Evolutionary conservation across 192 early-diverging fungal genomes (phyloP).

Genomic region (Glomus cerebriforme): DNA sequence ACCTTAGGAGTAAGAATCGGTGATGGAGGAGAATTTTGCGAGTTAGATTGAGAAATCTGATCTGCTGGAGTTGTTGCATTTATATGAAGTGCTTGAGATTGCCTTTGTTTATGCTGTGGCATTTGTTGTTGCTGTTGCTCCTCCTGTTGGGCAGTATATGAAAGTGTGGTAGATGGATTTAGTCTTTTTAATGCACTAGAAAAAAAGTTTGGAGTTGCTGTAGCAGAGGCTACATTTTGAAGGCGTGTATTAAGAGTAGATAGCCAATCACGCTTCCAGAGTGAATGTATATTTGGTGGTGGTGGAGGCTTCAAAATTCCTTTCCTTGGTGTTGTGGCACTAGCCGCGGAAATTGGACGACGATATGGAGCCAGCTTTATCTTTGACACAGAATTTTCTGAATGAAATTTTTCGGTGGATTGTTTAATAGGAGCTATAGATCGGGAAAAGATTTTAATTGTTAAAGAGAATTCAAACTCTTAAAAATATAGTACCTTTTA

Average conservation of each 20-base stretch:
- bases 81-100: not conserved
- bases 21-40: not conserved
- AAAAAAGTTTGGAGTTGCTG: not conserved
- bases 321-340: not conserved
- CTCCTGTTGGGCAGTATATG: not conserved
- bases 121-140: not conserved
- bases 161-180: not conserved
- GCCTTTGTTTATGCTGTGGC: not conserved
- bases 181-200: slow-evolving; percentile 12
- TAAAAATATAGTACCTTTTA: not conserved
- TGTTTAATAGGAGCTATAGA: not conserved
- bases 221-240: not conserved
- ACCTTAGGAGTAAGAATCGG: slow-evolving; percentile 27
- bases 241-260: slow-evolving; percentile 18
- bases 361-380: not conserved
- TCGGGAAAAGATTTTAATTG: not conserved
- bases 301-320: slow-evolving; percentile 15
- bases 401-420: not conserved
- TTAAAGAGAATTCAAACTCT: not conserved
- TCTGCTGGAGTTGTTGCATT: not conserved
- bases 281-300: not conserved
- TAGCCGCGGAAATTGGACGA: not conserved
- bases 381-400: not conserved
- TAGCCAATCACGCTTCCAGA: slow-evolving; percentile 23
- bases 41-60: slow-evolving; percentile 8